These are phyloP conservation scores for Clohesyomyces aquaticus DNA, from an alignment of 495 filamentous ascomycete species.

Conservation along the genomic window DNA sequence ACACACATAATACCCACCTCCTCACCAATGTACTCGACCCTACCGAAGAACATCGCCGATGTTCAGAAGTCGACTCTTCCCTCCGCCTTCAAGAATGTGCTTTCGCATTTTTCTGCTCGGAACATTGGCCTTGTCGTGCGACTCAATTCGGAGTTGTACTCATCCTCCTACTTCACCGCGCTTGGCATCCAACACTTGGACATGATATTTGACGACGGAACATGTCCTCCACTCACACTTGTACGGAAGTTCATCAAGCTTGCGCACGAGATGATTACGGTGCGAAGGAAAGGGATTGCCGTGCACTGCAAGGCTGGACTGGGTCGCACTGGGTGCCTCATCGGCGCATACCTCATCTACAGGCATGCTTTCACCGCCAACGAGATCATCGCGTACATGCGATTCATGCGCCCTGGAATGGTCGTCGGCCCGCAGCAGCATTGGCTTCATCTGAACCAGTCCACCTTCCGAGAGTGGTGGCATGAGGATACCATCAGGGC, in stretches of 20 bases:
- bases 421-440: conserved; percentile 99
- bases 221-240: conserved; percentile 82
- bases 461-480: conserved; percentile 97
- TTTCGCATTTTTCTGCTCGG: conserved; percentile 81
- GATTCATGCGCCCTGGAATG: conserved; percentile 99
- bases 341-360: conserved; percentile 97
- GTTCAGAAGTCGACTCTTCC: conserved; percentile 69
- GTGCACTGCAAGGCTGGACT: conserved; percentile 98
- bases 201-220: conserved; percentile 99
- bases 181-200: conserved; percentile 94
- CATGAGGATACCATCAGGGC: conserved; percentile 82
- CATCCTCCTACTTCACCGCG: conserved; percentile 90
- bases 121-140: conserved; percentile 93
- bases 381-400: conserved; percentile 98
- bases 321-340: conserved; percentile 93
- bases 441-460: conserved; percentile 97
- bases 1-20: conserved; percentile 67
- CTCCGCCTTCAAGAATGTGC: conserved; percentile 89
- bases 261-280: conserved; percentile 89
- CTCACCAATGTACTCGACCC: conserved; percentile 69
- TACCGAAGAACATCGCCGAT: conserved; percentile 70
- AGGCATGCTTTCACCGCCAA: conserved; percentile 97
- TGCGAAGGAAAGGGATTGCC: conserved; percentile 84
- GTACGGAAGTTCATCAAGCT: conserved; percentile 93
- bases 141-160: conserved; percentile 94